A percentile compares a stretch with the other conserved stretches of the same genome.
These are phyloP conservation scores for Candida suzukii DNA, from an alignment of 805 yeast genomes.

Conservation along the genomic window DNA sequence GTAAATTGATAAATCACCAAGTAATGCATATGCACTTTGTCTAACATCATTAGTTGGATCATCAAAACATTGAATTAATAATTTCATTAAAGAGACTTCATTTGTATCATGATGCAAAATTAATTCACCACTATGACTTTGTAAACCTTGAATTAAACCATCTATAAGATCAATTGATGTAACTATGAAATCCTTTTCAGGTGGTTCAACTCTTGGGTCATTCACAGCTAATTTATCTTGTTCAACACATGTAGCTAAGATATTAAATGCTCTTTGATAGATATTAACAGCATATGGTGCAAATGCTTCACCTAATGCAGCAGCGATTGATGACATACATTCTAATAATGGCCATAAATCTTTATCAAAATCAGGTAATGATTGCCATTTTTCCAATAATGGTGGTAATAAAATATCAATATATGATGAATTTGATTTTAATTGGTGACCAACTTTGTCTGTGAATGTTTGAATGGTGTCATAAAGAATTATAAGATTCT, in stretches of 20 bases:
- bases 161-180: conserved; percentile 87
- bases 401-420: conserved; percentile 71
- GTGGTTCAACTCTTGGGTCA: conserved; percentile 64
- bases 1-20: conserved; percentile 82
- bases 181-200: conserved; percentile 86
- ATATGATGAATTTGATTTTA: conserved; percentile 46
- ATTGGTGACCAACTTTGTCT: conserved; percentile 59
- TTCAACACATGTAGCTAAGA: conserved; percentile 61
- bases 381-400: conserved; percentile 73
- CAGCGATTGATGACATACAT: conserved; percentile 88
- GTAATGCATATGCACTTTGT: conserved; percentile 81
- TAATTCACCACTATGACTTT: conserved; percentile 51
- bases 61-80: conserved; percentile 62
- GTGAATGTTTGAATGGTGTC: conserved; percentile 90
- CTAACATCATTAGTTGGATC: conserved; percentile 84
- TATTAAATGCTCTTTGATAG: conserved; percentile 68
- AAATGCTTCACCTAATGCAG: conserved; percentile 75
- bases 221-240: conserved; percentile 54
- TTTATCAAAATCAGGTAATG: conserved; percentile 65
- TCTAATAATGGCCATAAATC: conserved; percentile 90
- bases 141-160: conserved; percentile 88
- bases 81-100: conserved; percentile 42
- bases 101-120: conserved; percentile 27
- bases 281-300: conserved; percentile 87
- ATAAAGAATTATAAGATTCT: conserved; percentile 73